A percentile compares a stretch with the other conserved stretches of the same genome.
Conservation (phyloP, 2,329 filamentous ascomycete species). For the Nemania bipapillata region DNA sequence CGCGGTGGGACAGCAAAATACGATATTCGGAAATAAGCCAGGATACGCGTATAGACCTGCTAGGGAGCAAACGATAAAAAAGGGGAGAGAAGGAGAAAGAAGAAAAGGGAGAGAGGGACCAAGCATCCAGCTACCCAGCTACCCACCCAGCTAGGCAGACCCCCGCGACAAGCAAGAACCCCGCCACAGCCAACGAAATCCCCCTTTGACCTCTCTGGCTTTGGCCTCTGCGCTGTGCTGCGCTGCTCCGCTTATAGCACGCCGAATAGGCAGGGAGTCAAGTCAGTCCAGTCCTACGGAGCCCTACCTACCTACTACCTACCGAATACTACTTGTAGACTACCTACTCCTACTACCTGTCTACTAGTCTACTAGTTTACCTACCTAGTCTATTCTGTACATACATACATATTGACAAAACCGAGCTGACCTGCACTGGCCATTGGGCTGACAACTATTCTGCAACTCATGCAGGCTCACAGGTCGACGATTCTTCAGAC, state of each 20-base stretch:
- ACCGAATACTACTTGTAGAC: constrained; percentile 1
- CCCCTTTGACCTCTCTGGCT: no score
- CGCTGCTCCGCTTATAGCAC: constrained; percentile 18
- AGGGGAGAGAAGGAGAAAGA: background rate
- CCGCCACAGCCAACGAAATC: constrained; percentile 30
- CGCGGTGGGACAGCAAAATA: background rate
- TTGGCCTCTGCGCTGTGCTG: constrained; percentile 1
- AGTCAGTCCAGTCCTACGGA: constrained; percentile 29
- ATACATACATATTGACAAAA: constrained; percentile 4
- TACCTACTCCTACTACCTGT: background rate
- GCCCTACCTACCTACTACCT: constrained; percentile 12
- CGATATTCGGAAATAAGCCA: background rate
- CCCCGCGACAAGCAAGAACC: constrained; percentile 25
- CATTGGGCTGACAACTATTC: constrained; percentile 48
- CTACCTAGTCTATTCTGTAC: background rate
- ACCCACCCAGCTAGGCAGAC: background rate
- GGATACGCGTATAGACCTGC: background rate
- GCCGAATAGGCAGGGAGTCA: constrained; percentile 20
- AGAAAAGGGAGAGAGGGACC: constrained; percentile 5
- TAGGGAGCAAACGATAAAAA: background rate
- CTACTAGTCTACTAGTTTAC: background rate
- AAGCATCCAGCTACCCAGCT: background rate
- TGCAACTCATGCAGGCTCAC: constrained; percentile 48
- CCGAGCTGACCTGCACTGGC: constrained; percentile 35
- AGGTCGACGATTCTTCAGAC: constrained; percentile 53